Evolutionary conservation across 164 flowering plant genomes (phyloP).

Genomic region (Vitis rotundifolia): DNA sequence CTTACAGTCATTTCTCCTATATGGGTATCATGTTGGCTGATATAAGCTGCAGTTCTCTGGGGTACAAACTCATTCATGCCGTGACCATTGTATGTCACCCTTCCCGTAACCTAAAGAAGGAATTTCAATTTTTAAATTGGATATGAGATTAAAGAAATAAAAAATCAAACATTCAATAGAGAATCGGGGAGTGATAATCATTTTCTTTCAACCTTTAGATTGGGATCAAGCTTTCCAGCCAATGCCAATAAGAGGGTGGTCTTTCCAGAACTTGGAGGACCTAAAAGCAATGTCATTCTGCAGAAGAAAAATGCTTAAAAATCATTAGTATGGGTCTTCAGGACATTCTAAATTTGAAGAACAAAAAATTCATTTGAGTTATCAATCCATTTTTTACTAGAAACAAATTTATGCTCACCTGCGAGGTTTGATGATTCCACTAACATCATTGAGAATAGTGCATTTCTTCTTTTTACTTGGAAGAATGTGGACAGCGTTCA

Average conservation of each 20-base stretch:
- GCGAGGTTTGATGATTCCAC: slow-evolving; percentile 56
- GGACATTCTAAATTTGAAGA: too few relatives aligned
- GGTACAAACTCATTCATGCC: slow-evolving; percentile 62
- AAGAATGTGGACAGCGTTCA: slow-evolving; percentile 36
- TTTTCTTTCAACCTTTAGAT: slow-evolving; percentile 36
- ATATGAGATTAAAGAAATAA: neutral
- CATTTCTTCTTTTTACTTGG: slow-evolving; percentile 38
- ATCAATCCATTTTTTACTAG: too few relatives aligned
- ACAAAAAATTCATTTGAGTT: too few relatives aligned
- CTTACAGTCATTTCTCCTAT: slow-evolving; percentile 65
- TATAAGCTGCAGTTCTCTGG: slow-evolving; percentile 63
- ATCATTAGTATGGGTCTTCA: too few relatives aligned
- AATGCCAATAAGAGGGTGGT: slow-evolving; percentile 45
- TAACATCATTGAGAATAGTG: slow-evolving; percentile 43
- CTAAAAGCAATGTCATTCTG: slow-evolving; percentile 47
- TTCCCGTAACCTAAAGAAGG: slow-evolving; percentile 36
- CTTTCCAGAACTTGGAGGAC: slow-evolving; percentile 56
- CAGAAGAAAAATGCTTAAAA: neutral
- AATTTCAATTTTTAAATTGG: neutral
- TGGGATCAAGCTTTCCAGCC: slow-evolving; percentile 47
- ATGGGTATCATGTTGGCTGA: slow-evolving; percentile 61
- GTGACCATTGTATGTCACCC: slow-evolving; percentile 60
- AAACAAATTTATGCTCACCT: slow-evolving; percentile 24
- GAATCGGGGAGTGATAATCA: neutral
- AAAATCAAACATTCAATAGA: neutral